Percentiles rank a stretch among this genome's conserved stretches.
These are phyloP conservation scores for Globisporangium paroecandrum DNA, from an alignment of 352 stramenopile species.

Conservation along the genomic window DNA sequence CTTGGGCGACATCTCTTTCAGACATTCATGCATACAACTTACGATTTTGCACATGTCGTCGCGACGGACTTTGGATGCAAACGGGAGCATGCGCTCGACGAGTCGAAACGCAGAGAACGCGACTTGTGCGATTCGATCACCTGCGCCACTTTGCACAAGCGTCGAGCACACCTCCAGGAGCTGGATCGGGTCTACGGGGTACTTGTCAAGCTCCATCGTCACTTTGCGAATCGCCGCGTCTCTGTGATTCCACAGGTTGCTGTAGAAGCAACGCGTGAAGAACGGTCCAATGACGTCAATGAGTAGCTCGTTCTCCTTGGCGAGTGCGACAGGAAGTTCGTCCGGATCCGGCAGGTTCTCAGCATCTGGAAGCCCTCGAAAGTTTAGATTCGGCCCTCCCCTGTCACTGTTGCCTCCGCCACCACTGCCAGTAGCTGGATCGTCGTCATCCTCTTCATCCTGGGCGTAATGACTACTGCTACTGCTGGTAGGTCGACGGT, in stretches of 20 bases:
- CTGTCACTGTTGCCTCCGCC: neutral
- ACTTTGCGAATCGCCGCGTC: conserved; percentile 85
- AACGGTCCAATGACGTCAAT: conserved; percentile 74
- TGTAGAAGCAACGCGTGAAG: conserved; percentile 81
- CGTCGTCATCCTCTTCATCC: conserved; percentile 21
- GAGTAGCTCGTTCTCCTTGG: conserved; percentile 76
- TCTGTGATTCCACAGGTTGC: conserved; percentile 84
- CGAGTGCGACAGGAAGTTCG: conserved; percentile 54
- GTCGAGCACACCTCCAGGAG: conserved; percentile 62
- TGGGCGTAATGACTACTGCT: conserved; percentile 3
- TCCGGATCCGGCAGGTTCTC: conserved; percentile 72
- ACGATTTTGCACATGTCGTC: conserved; percentile 73
- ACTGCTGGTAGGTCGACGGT: conserved; percentile 19
- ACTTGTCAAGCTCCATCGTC: conserved; percentile 64
- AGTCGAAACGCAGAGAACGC: conserved; percentile 68
- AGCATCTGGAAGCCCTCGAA: conserved; percentile 62
- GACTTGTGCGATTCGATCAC: conserved; percentile 75
- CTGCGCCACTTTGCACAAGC: conserved; percentile 66
- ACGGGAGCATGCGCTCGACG: conserved; percentile 55
- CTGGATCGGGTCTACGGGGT: conserved; percentile 39
- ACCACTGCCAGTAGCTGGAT: conserved; percentile 17
- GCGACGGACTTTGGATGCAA: conserved; percentile 38
- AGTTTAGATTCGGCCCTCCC: conserved; percentile 40
- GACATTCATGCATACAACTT: conserved; percentile 14
- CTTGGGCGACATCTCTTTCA: neutral